Percentiles rank a stretch among this genome's conserved stretches.
These are phyloP conservation scores for Onygenales sp. DNA, from an alignment of 2,329 filamentous ascomycete species.

Conservation along the genomic window DNA sequence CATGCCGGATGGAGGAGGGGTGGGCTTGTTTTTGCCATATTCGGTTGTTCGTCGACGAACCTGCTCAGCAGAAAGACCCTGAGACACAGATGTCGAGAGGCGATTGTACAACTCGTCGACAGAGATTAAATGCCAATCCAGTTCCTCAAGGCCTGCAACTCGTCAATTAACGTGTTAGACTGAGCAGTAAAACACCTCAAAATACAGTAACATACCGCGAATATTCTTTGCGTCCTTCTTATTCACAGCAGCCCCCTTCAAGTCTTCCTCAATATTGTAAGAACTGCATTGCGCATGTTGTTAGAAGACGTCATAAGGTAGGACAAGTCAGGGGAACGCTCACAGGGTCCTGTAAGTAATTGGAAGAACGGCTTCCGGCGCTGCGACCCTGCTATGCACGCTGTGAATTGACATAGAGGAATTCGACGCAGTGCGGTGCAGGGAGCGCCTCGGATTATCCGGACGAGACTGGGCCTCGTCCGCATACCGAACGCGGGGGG, in stretches of 20 bases:
- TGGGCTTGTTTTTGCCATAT: conserved; percentile 59
- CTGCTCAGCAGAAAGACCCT: conserved; percentile 54
- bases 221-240: conserved; percentile 1
- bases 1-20: conserved; percentile 53
- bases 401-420: conserved; percentile 10
- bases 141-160: conserved; percentile 43
- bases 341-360: conserved; percentile 11
- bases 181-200: background rate
- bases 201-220: background rate
- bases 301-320: background rate
- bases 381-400: conserved; percentile 7
- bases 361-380: conserved; percentile 9
- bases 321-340: background rate
- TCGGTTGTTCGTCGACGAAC: conserved; percentile 45
- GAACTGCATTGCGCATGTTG: conserved; percentile 3
- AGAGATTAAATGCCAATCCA: conserved; percentile 59
- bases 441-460: conserved; percentile 3
- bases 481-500: conserved; percentile 7
- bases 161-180: background rate
- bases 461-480: conserved; percentile 5
- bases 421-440: conserved; percentile 6
- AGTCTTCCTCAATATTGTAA: conserved; percentile 9
- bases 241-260: background rate
- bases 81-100: conserved; percentile 45
- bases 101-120: conserved; percentile 50